Base-by-base conservation (phyloP, 1,139 yeast species). In the Yarrowia galli region DNA sequence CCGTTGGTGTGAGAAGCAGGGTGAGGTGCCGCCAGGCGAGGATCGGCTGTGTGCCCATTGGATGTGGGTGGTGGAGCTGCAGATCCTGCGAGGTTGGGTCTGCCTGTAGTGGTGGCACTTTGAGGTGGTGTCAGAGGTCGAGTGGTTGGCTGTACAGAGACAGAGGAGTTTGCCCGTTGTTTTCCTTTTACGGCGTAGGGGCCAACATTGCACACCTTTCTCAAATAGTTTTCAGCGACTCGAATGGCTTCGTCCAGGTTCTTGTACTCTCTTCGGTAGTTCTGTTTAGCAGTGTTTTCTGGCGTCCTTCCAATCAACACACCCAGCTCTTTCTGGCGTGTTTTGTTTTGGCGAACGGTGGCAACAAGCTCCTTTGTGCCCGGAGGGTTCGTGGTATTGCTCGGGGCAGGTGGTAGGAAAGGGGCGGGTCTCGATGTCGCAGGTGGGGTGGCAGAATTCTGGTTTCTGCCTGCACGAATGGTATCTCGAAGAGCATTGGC, bases 181-280 rank as follows among this genome's bases (percentile, higher is more conserved):
- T 18, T 18, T 13, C 54, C 23, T 13, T n/a, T 49, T 16, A n/a
- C 1, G 2, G 48, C 63, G n/a, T 56, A 56, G 5, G 36, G 38
- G 4, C 63, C 63, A 2, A 42, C 63, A 9, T 40, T 56, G 48
- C 63, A 56, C 20, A 56, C 63, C 38, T 40, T 23, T 10, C 63
- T n/a, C 6, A 56, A 15, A 25, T 56, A 56, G 0, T n/a, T 10
- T 40, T 56, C 63, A 7, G 48, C 38, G 6, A 15, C 36, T 7
- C 28, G 23, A 9, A 56, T 56, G 13, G 40, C 10, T 0, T 3
- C n/a, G 1, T 5, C 16, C 15, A 42, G 20, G 16, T 53, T 20
- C 43, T 16, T 51, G 28, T 51, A 20, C 40, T 51, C 42, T 35
- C 28, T 20, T 22, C 60, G 9, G 28, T 18, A 35, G 12, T 38